Base-by-base conservation (phyloP, 768 basidiomycete species). In the Suillus cothurnatus region DNA sequence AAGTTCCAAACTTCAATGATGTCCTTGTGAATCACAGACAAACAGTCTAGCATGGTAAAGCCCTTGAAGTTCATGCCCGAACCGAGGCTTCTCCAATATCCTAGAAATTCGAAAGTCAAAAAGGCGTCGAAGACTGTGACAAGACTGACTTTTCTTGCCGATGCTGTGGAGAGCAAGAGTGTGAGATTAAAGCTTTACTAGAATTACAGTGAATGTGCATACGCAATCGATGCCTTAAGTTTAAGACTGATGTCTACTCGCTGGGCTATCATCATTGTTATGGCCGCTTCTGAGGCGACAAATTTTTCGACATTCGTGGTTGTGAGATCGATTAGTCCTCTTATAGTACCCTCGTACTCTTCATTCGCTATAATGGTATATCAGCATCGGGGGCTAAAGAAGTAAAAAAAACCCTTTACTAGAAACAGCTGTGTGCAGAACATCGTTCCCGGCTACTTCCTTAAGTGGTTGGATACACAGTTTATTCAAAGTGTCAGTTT, bases 1-100 rank as follows among this genome's bases (percentile, higher is more conserved):
- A 72, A 66, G 47, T 72, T 72, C 71, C 71, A 72, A 19, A 65
- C 59, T 11, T 39, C 34, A 38, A 72, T 34, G 47, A 72, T 68
- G 43, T 72, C 71, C 5, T 53, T 32, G 34, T 72, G 71, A 39
- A 72, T 67, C 9, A 70, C 63, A 38, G 52, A 32, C 28, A 72
- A 39, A 38, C 69, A 70, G 7, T 66, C 47, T 28, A 23, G 12
- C 28, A 72, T 57, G 5, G 53, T 56, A 32, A 62, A 45, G 1
- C 67, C 65, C 2, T 17, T 8, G n/a, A 72, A 72, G 36, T 64
- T 38, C 15, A 50, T 39, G 45, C 65, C 65, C 7, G 72, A 55
- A 17, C 41, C 67, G 9, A 72, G 38, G 6, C 49, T 55, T 31
- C 49, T 52, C 71, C 71, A 72, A 63, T 72, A 72, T 58, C 61